Percentiles rank a stretch among this genome's conserved stretches.
Conservation (phyloP, 2,329 filamentous ascomycete genomes). For the Scytalidium sp. region DNA sequence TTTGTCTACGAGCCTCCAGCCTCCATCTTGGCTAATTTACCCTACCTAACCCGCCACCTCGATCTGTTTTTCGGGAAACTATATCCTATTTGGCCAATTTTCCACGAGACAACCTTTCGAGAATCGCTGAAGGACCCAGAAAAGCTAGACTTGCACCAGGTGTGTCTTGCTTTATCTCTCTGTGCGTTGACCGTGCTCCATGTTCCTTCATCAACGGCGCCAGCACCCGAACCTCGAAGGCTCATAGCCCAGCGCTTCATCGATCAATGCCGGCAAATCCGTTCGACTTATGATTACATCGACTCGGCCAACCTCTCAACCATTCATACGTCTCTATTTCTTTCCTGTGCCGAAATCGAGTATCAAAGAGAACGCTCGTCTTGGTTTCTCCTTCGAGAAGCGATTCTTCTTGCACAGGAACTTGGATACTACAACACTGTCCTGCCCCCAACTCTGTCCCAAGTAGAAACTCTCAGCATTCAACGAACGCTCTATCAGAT, state of each 20-base stretch:
- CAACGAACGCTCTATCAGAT: constrained; percentile 54
- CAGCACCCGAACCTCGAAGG: constrained; percentile 2
- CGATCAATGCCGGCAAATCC: constrained; percentile 4
- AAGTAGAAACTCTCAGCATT: constrained; percentile 35
- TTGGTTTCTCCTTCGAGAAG: constrained; percentile 39
- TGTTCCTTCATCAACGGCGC: background rate
- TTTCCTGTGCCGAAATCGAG: constrained; percentile 7
- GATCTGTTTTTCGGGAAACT: constrained; percentile 5
- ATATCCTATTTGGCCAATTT: constrained; percentile 9
- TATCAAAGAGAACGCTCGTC: constrained; percentile 3
- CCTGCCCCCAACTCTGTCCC: constrained; percentile 26
- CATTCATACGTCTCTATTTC: constrained; percentile 5
- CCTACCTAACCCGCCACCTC: constrained; percentile 2
- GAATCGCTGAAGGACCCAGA: constrained; percentile 3
- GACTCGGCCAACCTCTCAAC: constrained; percentile 3
- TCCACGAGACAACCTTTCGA: constrained; percentile 3
- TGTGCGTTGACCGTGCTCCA: constrained; percentile 4
- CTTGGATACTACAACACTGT: constrained; percentile 39
- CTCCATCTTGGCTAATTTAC: constrained; percentile 1
- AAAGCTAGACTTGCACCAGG: constrained; percentile 1
- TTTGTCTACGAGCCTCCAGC: background rate
- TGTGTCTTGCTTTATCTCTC: constrained; percentile 4
- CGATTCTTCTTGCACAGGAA: constrained; percentile 42
- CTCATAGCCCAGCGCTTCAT: constrained; percentile 4
- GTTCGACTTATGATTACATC: constrained; percentile 3